phyloP scores from a whole-genome alignment of 148 eudicot species.

The Polygonum aviculare region DNA sequence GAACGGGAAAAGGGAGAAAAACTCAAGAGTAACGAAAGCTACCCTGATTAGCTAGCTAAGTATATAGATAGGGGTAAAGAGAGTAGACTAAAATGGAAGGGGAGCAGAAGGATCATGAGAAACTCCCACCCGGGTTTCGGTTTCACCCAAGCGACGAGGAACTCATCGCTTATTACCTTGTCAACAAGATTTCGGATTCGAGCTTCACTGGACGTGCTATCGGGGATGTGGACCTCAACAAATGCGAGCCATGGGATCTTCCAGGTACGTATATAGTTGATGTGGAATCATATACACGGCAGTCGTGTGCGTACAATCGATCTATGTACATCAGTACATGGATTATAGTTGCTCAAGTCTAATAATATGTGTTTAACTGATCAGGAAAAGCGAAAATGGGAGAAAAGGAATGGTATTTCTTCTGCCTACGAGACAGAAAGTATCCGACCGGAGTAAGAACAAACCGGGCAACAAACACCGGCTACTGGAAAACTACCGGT shows the following conservation, averaged over 20 bases:
- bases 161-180: conserved; percentile 8
- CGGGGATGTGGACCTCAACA: conserved; percentile 10
- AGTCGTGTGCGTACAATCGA: no score
- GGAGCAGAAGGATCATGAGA: conserved; percentile 7
- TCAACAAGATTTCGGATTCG: conserved; percentile 12
- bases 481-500: conserved; percentile 94
- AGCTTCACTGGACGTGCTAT: conserved; percentile 1
- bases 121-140: conserved; percentile 13
- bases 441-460: conserved; percentile 93
- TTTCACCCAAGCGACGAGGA: conserved; percentile 11
- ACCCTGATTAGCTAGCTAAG: background rate
- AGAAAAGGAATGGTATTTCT: conserved; percentile 88
- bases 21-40: background rate
- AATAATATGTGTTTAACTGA: background rate
- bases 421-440: conserved; percentile 74
- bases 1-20: background rate
- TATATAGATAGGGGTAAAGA: background rate
- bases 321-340: no score
- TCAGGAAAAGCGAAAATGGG: conserved; percentile 86
- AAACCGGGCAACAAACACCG: conserved; percentile 81
- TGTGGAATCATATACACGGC: background rate
- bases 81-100: conserved; percentile 9
- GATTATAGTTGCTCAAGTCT: background rate
- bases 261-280: conserved; percentile 5
- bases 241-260: conserved; percentile 14